These are phyloP conservation scores for Dendrobium chrysotoxum DNA, from an alignment of 106 monocot species.

Conservation along the genomic window DNA sequence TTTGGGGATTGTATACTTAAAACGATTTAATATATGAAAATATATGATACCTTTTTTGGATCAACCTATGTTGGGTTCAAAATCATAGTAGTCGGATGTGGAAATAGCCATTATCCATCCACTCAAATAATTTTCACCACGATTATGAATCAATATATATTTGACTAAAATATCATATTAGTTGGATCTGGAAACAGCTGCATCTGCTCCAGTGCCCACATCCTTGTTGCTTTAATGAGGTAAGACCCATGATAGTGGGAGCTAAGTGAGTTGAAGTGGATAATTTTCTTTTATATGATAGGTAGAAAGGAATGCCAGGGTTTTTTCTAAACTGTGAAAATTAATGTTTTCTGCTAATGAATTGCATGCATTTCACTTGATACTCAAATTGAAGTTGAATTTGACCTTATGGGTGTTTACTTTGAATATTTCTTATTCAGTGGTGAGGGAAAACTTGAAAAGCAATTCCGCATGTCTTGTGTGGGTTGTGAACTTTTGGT, in stretches of 20 bases:
- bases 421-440: conserved; percentile 31
- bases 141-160: background rate
- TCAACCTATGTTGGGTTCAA: background rate
- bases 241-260: background rate
- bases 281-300: background rate
- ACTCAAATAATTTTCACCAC: background rate
- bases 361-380: background rate
- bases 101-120: background rate
- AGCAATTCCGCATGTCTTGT: conserved; percentile 90
- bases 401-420: conserved; percentile 4
- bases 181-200: background rate
- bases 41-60: background rate
- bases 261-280: background rate
- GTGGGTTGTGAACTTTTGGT: conserved; percentile 88
- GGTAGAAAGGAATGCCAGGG: background rate
- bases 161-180: background rate
- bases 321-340: background rate
- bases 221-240: background rate
- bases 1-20: background rate
- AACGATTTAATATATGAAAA: background rate
- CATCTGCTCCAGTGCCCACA: background rate
- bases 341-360: background rate
- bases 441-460: conserved; percentile 92
- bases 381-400: background rate
- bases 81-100: background rate